Evolutionary conservation across 2,329 filamentous ascomycete genomes (phyloP).

Genomic region (Corniculantispora saksenae): DNA sequence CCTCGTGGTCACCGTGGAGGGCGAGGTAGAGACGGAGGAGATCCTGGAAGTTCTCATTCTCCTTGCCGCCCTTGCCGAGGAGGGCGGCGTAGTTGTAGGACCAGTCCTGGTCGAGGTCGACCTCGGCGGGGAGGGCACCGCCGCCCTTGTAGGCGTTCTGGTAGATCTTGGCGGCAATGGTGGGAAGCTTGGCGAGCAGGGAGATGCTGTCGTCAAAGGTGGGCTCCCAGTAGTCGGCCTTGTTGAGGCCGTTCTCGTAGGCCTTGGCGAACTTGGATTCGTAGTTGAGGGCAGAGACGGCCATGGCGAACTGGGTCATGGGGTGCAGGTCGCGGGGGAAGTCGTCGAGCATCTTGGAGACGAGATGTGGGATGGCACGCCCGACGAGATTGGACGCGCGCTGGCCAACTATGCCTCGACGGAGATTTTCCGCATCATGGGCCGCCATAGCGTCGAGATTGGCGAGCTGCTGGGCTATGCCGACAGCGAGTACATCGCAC

Average conservation of each 20-base stretch:
- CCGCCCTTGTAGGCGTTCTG: conserved; percentile 81
- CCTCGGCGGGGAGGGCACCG: conserved; percentile 70
- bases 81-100: conserved; percentile 98
- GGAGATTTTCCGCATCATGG: conserved; percentile 84
- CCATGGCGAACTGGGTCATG: conserved; percentile 97
- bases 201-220: conserved; percentile 95
- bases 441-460: conserved; percentile 81
- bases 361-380: conserved; percentile 73
- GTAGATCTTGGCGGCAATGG: conserved; percentile 96
- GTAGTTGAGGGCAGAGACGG: conserved; percentile 93
- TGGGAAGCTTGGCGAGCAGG: conserved; percentile 92
- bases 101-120: conserved; percentile 91
- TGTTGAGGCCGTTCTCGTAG: conserved; percentile 87
- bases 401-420: conserved; percentile 89
- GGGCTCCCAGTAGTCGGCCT: conserved; percentile 98
- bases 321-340: conserved; percentile 92
- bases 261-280: conserved; percentile 91
- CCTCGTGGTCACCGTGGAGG: conserved; percentile 96
- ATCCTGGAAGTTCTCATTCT: conserved; percentile 94
- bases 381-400: conserved; percentile 79
- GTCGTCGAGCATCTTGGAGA: conserved; percentile 83
- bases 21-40: conserved; percentile 91
- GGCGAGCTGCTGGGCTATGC: conserved; percentile 80
- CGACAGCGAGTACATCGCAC: conserved; percentile 90
- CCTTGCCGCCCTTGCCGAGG: conserved; percentile 83